Percentiles rank a stretch among this genome's conserved stretches.
These are phyloP conservation scores for Emergomyces pasteurianus DNA, from an alignment of 2,329 filamentous ascomycete genomes.

Conservation along the genomic window DNA sequence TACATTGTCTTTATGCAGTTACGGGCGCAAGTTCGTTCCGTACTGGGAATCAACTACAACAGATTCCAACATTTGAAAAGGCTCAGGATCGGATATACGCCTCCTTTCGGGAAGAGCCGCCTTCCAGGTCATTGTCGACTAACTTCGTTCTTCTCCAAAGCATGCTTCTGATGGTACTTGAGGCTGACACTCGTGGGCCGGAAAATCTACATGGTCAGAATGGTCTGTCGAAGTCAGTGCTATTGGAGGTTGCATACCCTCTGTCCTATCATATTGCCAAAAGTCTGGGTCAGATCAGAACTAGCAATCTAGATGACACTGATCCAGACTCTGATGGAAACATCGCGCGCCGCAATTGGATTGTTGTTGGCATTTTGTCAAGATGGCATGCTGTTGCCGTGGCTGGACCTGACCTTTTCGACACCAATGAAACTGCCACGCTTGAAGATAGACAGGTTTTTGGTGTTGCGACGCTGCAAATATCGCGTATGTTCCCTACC, in stretches of 20 bases:
- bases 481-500: slow-evolving; percentile 24
- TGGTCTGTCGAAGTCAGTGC: slow-evolving; percentile 27
- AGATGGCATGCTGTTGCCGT: slow-evolving; percentile 33
- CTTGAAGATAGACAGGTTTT: slow-evolving; percentile 28
- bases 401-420: slow-evolving; percentile 27
- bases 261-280: slow-evolving; percentile 30
- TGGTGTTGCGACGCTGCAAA: slow-evolving; percentile 24
- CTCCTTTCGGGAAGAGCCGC: slow-evolving; percentile 26
- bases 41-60: slow-evolving; percentile 22
- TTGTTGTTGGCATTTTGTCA: slow-evolving; percentile 26
- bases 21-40: slow-evolving; percentile 28
- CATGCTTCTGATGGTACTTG: slow-evolving; percentile 30
- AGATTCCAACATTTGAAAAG: slow-evolving; percentile 24
- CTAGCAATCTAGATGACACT: slow-evolving; percentile 18
- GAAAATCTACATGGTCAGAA: slow-evolving; percentile 31
- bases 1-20: slow-evolving; percentile 28
- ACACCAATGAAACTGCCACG: slow-evolving; percentile 26
- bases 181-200: slow-evolving; percentile 30
- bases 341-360: slow-evolving; percentile 29
- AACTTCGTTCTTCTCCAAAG: slow-evolving; percentile 33
- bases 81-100: slow-evolving; percentile 30
- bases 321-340: slow-evolving; percentile 31
- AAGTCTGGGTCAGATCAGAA: slow-evolving; percentile 26
- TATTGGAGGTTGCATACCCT: slow-evolving; percentile 29
- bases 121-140: slow-evolving; percentile 20